Evolutionary conservation across 2,329 filamentous ascomycete species (phyloP), one percentile per base, ranked within the genome.

Genomic region (Cyphellophora attinorum): DNA sequence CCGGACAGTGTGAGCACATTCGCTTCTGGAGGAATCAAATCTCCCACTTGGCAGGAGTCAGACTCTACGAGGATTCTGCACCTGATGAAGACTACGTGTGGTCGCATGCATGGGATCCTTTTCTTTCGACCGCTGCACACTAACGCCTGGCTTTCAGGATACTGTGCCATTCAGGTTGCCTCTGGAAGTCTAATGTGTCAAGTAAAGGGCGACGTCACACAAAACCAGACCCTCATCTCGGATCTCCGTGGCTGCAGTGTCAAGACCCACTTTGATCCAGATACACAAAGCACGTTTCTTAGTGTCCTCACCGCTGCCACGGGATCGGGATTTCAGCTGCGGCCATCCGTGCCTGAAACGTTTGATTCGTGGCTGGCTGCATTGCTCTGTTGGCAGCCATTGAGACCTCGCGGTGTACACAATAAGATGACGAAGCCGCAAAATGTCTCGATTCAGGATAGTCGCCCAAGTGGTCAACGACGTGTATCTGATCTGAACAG

Each of bases 291-390:
- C 14, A 59, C 60, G 4, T 67, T 66, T 47, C 53, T 68, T n/a
- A 66, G 59, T 41, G 63, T 68, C 13, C 57, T 62, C 27, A 64
- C 64, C 6, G 64, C 61, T 35, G 63, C 62, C 10, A 66, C 64
- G 4, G 59, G 60, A n/a, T 51, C 63, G 23, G 61, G 61, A 4
- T 60, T 67, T 36, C 63, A 68, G 45, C 46, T 68, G 33, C 56
- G 59, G 29, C 65, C 65, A 8, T 64, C 66, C 41, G 63, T 68
- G 6, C 61, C 57, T 29, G 65, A 68, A 45, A 68, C 65, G 3
- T 68, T 67, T 39, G 65, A 68, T 45, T 67, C 65, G 2, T 68
- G 65, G 65, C 59, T 68, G 11, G 65, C 64, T 23, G 65, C 65
- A n/a, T 48, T 68, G 25, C 52, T 68, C 11, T 68, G 65, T 40